Base-by-base conservation (phyloP, 495 filamentous ascomycete species). In the Penicillium fimorum region DNA sequence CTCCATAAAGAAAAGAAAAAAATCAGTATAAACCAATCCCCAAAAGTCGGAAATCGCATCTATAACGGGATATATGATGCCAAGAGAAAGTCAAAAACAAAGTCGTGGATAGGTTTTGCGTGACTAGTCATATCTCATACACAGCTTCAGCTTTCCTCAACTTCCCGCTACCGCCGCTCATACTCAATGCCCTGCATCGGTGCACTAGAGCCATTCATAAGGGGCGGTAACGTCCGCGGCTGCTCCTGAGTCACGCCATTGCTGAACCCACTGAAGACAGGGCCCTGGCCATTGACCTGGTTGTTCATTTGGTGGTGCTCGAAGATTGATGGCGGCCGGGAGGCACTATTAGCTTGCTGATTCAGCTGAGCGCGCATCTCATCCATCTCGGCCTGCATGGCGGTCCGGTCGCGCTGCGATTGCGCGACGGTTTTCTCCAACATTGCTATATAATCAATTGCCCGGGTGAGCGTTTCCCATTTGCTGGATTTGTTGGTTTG, bases 401-500 rank as follows among this genome's bases (percentile, higher is more conserved):
- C 71, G 66, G 57, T 82, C 62, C 83, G 85, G 40, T 78, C 73
- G 12, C 68, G 69, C 30, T 70, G 72, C 8, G 49, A 60, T 45
- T 59, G 65, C 24, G 54, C 58, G 0, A 71, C 43, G 15, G 67
- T 63, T 40, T 74, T 73, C 53, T 77, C 76, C 27, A 78, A 49
- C 7, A 62, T 60, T 8, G 42, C 57, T 37, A 79, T 77, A 42
- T 78, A 78, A 27, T 78, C 76, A 33, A 78, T 78, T 18, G 75
- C 77, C 63, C 62, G 45, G 8, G 90, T 95, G n/a, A 99, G 71
- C 33, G 96, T 96, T 65, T 99, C 94, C 95, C 95, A 99, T 72
- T 99, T 99, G 66, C 92, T 96, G 4, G 93, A 92, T 66, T 97
- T 99, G 43, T 89, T 88, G 18, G 92, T 93, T 48, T 92, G 85